A percentile compares a stretch with the other conserved stretches of the same genome.
These are phyloP conservation scores for Fusarium albidum DNA, from an alignment of 2,329 filamentous ascomycete genomes.

Conservation along the genomic window DNA sequence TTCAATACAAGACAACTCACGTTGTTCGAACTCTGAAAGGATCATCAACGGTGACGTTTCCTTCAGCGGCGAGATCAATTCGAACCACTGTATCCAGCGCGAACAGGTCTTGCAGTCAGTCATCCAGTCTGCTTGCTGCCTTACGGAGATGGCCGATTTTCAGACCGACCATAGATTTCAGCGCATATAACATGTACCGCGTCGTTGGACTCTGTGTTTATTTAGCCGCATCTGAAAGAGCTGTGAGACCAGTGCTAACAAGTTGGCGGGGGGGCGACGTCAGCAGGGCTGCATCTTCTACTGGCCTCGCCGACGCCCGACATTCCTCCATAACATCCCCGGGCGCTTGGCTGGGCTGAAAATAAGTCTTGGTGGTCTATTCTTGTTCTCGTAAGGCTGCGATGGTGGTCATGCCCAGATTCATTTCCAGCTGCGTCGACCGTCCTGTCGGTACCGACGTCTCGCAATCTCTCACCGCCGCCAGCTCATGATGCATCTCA, in stretches of 20 bases:
- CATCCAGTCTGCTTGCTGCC: too few relatives aligned
- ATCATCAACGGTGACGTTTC: slow-evolving; percentile 23
- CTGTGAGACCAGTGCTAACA: neutral
- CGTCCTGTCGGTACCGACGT: slow-evolving; percentile 12
- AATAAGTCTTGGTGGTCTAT: slow-evolving; percentile 26
- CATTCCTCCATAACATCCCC: neutral
- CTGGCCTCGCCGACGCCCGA: neutral
- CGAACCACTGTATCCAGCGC: neutral
- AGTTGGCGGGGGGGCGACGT: slow-evolving; percentile 1
- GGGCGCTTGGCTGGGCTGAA: slow-evolving; percentile 15
- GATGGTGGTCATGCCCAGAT: slow-evolving; percentile 2
- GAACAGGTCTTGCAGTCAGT: neutral
- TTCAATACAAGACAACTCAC: neutral
- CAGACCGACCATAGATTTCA: neutral
- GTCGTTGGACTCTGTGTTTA: neutral
- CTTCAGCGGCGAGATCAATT: slow-evolving; percentile 12
- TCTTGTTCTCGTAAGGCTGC: slow-evolving; percentile 20
- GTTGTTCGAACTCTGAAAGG: slow-evolving; percentile 12
- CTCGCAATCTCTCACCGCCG: slow-evolving; percentile 29
- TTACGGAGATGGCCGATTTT: neutral
- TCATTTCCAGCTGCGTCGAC: slow-evolving; percentile 6
- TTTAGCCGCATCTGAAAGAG: slow-evolving; percentile 12
- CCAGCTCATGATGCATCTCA: slow-evolving; percentile 7
- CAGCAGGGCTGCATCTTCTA: neutral
- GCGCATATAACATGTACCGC: neutral